Evolutionary conservation across 202 grass and related monocot species (phyloP).

Genomic region (Alloteropsis angusta): DNA sequence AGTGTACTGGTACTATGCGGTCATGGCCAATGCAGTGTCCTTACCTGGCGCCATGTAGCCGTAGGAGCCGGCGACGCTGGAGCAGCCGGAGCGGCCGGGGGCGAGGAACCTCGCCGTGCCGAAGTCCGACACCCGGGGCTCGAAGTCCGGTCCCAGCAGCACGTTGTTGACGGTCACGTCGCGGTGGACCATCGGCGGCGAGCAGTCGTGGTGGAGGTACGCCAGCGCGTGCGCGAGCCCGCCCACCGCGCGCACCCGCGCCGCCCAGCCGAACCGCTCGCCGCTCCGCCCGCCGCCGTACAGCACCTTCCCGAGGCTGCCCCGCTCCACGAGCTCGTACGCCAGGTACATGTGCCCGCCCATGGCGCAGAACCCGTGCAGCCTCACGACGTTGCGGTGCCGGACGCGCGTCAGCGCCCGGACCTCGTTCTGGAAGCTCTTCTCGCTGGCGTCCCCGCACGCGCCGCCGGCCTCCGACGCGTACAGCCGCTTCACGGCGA

Average conservation of each 20-base stretch:
- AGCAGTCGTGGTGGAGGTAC: slow-evolving; percentile 87
- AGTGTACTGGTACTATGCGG: too few species aligned
- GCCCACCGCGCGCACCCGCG: slow-evolving; percentile 42
- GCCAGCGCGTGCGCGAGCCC: slow-evolving; percentile 69
- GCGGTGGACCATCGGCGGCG: slow-evolving; percentile 57
- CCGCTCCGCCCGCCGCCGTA: slow-evolving; percentile 14
- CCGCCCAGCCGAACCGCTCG: slow-evolving; percentile 40
- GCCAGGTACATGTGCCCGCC: slow-evolving; percentile 62
- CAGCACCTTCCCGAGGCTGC: slow-evolving; percentile 56
- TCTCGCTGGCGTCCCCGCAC: slow-evolving; percentile 26
- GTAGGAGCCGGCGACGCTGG: slow-evolving; percentile 63
- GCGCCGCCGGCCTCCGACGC: slow-evolving; percentile 23
- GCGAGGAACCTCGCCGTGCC: slow-evolving; percentile 61
- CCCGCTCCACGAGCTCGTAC: slow-evolving; percentile 66
- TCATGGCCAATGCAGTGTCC: too few species aligned
- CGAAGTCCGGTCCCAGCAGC: slow-evolving; percentile 50
- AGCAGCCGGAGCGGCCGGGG: slow-evolving; percentile 49
- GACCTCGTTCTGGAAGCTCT: slow-evolving; percentile 81
- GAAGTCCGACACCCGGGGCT: slow-evolving; percentile 70
- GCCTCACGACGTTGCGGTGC: slow-evolving; percentile 73
- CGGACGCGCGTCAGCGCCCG: slow-evolving; percentile 53
- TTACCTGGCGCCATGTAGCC: slow-evolving; percentile 94
- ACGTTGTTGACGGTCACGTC: slow-evolving; percentile 75
- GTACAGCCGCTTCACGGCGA: slow-evolving; percentile 77
- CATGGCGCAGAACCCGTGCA: slow-evolving; percentile 67